These are phyloP conservation scores for Russula griseocarnosa DNA, from an alignment of 768 basidiomycete genomes.

Conservation along the genomic window DNA sequence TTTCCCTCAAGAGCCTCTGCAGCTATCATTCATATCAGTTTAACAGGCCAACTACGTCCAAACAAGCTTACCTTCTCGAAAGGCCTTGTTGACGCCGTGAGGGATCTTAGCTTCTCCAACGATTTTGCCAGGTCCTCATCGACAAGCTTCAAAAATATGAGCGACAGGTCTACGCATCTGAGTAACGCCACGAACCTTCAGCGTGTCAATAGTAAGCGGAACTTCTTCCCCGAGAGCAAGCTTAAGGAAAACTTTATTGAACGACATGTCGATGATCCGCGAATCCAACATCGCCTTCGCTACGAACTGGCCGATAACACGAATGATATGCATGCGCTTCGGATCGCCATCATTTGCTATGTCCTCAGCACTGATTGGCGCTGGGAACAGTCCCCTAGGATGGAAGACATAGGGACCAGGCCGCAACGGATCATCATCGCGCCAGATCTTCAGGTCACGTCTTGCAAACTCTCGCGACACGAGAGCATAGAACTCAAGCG, in stretches of 20 bases:
- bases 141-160: slow-evolving; percentile 52
- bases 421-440: slow-evolving; percentile 67
- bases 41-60: background rate
- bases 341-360: slow-evolving; percentile 68
- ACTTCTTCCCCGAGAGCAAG: slow-evolving; percentile 84
- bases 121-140: slow-evolving; percentile 85
- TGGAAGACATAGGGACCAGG: slow-evolving; percentile 74
- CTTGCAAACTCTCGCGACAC: slow-evolving; percentile 94
- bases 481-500: slow-evolving; percentile 96
- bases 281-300: slow-evolving; percentile 97
- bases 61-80: slow-evolving; percentile 39
- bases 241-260: slow-evolving; percentile 94
- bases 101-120: slow-evolving; percentile 68
- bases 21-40: slow-evolving; percentile 17
- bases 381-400: slow-evolving; percentile 82
- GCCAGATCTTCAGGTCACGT: slow-evolving; percentile 85
- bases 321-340: slow-evolving; percentile 81
- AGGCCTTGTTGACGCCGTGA: slow-evolving; percentile 44
- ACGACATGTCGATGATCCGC: slow-evolving; percentile 91
- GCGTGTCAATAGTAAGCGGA: slow-evolving; percentile 73
- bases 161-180: background rate
- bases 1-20: slow-evolving; percentile 46
- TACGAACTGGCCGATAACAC: slow-evolving; percentile 91
- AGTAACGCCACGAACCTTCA: slow-evolving; percentile 54
- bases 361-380: slow-evolving; percentile 70